Percentiles rank a stretch among this genome's conserved stretches.
Evolutionary conservation across 148 eudicot species (phyloP).

Genomic region (Fagopyrum esculentum): DNA sequence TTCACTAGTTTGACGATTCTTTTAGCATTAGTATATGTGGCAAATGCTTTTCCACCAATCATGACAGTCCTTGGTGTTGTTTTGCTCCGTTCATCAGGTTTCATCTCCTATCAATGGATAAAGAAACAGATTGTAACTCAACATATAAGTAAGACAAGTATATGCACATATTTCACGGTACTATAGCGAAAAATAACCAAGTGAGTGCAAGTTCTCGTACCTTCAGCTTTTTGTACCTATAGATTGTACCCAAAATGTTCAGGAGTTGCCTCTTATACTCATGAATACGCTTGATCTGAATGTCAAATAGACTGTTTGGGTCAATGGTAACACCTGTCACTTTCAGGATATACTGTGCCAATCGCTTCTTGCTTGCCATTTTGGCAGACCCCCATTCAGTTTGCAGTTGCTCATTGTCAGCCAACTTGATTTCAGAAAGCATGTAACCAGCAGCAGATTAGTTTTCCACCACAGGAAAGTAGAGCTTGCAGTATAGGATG

Average conservation of each 20-base stretch:
- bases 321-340: slow-evolving; percentile 86
- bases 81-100: slow-evolving; percentile 67
- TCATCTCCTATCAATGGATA: slow-evolving; percentile 64
- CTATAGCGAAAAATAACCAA: not conserved
- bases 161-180: not conserved
- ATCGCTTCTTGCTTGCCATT: slow-evolving; percentile 86
- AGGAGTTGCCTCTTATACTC: slow-evolving; percentile 96
- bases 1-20: slow-evolving; percentile 88
- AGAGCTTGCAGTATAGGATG: not conserved
- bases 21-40: slow-evolving; percentile 93
- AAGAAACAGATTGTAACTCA: not conserved
- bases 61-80: slow-evolving; percentile 84
- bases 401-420: slow-evolving; percentile 76
- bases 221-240: slow-evolving; percentile 92
- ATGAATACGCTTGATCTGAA: slow-evolving; percentile 96
- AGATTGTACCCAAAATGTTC: slow-evolving; percentile 80
- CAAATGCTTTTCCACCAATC: slow-evolving; percentile 99
- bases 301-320: slow-evolving; percentile 88
- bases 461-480: not conserved
- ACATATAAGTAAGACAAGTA: not conserved
- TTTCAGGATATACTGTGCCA: slow-evolving; percentile 66
- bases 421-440: slow-evolving; percentile 31
- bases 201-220: slow-evolving; percentile 28
- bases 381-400: slow-evolving; percentile 93
- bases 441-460: not conserved